These are phyloP conservation scores for Barnettozyma vustinii DNA, from an alignment of 805 yeast genomes.

Conservation along the genomic window DNA sequence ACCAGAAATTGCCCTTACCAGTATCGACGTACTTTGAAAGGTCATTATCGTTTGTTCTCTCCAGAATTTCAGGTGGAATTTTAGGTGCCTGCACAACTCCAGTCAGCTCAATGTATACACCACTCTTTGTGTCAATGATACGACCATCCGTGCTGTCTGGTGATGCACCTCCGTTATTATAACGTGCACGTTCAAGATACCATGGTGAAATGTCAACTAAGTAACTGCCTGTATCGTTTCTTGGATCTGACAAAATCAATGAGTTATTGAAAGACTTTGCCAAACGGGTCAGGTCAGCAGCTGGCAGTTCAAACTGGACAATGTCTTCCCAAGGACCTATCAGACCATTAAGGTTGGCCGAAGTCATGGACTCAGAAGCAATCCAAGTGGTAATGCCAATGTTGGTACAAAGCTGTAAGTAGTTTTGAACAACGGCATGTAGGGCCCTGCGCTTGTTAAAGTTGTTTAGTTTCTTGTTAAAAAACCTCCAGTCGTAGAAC, in stretches of 20 bases:
- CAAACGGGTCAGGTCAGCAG: conserved; percentile 39
- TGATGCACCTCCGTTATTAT: conserved; percentile 42
- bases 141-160: conserved; percentile 45
- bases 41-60: conserved; percentile 9
- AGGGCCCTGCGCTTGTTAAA: conserved; percentile 39
- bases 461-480: conserved; percentile 37
- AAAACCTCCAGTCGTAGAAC: conserved; percentile 65
- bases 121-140: conserved; percentile 56
- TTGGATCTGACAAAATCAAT: conserved; percentile 38
- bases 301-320: conserved; percentile 47
- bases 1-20: conserved; percentile 42
- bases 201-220: conserved; percentile 45
- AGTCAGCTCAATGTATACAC: conserved; percentile 53
- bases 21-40: conserved; percentile 28
- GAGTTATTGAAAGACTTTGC: conserved; percentile 44
- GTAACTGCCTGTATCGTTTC: conserved; percentile 40
- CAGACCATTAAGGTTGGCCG: conserved; percentile 47
- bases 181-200: conserved; percentile 42
- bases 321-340: conserved; percentile 50
- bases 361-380: conserved; percentile 43
- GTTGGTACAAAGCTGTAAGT: conserved; percentile 39
- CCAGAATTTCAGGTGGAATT: conserved; percentile 14
- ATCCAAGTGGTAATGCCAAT: conserved; percentile 41
- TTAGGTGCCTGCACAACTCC: conserved; percentile 33
- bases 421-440: conserved; percentile 40